Percentiles rank a stretch among this genome's conserved stretches.
Conservation (phyloP, 2,329 filamentous ascomycete species). For the Colletotrichum sp. region DNA sequence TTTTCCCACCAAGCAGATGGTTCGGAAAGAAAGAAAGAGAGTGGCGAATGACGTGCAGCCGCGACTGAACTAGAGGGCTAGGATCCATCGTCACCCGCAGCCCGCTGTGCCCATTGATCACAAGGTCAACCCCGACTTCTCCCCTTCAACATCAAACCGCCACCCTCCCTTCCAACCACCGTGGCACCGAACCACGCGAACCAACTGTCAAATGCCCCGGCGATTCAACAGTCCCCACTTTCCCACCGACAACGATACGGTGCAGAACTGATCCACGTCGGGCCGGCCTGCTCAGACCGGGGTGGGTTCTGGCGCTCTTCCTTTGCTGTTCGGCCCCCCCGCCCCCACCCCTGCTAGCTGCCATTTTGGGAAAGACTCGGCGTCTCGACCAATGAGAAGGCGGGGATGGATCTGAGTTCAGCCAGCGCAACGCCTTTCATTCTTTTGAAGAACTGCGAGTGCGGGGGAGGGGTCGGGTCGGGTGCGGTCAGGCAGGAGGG, state of each 20-base stretch:
- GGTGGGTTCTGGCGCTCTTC: neutral
- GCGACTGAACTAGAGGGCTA: neutral
- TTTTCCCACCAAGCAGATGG: neutral
- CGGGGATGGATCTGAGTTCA: neutral
- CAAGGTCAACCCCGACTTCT: neutral
- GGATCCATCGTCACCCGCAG: neutral
- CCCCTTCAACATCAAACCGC: neutral
- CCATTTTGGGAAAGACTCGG: conserved; percentile 2
- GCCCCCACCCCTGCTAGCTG: neutral
- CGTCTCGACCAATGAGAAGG: neutral
- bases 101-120: neutral
- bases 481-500: neutral
- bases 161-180: neutral
- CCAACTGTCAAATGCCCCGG: neutral
- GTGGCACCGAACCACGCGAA: neutral
- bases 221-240: neutral
- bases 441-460: neutral
- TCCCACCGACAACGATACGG: neutral
- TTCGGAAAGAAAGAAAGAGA: neutral
- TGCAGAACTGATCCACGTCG: neutral
- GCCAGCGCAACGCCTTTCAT: neutral
- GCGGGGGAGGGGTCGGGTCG: neutral
- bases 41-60: conserved; percentile 5
- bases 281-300: conserved; percentile 6
- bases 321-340: neutral